phyloP scores from a whole-genome alignment of 306 rosid species.

The Vigna hirtella region DNA sequence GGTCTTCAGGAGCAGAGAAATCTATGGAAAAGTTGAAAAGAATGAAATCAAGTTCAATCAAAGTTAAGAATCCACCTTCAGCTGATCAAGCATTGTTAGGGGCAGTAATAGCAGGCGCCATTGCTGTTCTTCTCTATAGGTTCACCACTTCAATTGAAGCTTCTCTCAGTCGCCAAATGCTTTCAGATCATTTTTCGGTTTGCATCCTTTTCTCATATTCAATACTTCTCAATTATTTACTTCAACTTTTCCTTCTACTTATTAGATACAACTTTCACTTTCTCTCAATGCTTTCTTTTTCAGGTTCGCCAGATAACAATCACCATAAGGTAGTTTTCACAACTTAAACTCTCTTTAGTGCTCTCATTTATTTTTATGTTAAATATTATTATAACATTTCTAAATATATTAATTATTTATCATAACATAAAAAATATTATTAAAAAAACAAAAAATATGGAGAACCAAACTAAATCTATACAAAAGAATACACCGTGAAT shows the following conservation, averaged over 20 bases:
- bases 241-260: no score
- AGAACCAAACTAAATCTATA: no score
- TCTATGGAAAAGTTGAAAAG: conserved; percentile 60
- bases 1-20: conserved; percentile 71
- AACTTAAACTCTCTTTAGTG: background rate
- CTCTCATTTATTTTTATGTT: background rate
- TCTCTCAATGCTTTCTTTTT: conserved; percentile 37
- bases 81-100: conserved; percentile 81
- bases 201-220: conserved; percentile 12
- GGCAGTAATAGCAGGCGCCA: conserved; percentile 70
- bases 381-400: no score
- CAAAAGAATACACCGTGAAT: no score
- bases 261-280: no score
- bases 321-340: conserved; percentile 70
- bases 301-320: conserved; percentile 89
- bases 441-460: no score
- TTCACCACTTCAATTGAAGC: conserved; percentile 81
- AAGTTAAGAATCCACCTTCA: conserved; percentile 60
- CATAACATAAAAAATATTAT: no score
- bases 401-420: no score
- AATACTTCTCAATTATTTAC: no score
- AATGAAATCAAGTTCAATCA: conserved; percentile 57
- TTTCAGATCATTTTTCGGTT: conserved; percentile 82
- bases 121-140: conserved; percentile 68
- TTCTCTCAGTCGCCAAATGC: conserved; percentile 66